phyloP scores from a whole-genome alignment of 2,329 filamentous ascomycete genomes.

The Periconia sp. region DNA sequence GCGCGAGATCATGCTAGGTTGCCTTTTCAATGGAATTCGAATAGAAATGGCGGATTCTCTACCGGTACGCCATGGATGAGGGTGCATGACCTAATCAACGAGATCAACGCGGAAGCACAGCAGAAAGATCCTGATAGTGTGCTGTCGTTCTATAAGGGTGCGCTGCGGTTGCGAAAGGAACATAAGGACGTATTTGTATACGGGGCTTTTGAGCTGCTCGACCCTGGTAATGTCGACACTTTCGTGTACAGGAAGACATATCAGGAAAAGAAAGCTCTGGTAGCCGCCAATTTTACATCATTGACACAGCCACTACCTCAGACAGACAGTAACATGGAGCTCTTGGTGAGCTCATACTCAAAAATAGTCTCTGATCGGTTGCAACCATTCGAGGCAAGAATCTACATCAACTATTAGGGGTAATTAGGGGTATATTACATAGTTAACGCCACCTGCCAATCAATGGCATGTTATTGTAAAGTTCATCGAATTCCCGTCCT shows the following conservation, averaged over 20 bases:
- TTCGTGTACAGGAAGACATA: constrained; percentile 53
- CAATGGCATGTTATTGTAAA: constrained; percentile 65
- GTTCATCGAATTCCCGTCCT: constrained; percentile 74
- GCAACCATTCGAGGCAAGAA: constrained; percentile 40
- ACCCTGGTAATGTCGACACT: constrained; percentile 53
- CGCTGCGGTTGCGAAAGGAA: constrained; percentile 63
- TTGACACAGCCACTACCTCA: constrained; percentile 13
- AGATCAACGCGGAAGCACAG: constrained; percentile 62
- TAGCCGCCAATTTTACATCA: constrained; percentile 44
- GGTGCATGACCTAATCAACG: constrained; percentile 62
- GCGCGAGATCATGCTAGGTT: constrained; percentile 70
- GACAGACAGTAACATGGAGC: constrained; percentile 16
- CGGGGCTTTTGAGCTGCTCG: constrained; percentile 62
- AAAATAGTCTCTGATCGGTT: constrained; percentile 22
- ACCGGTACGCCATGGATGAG: constrained; percentile 68
- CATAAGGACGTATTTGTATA: constrained; percentile 67
- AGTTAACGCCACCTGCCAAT: constrained; percentile 54
- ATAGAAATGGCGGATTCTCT: constrained; percentile 66
- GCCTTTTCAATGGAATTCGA: constrained; percentile 71
- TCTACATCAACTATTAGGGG: constrained; percentile 36
- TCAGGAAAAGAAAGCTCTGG: constrained; percentile 33
- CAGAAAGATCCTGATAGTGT: constrained; percentile 52
- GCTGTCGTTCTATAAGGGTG: constrained; percentile 62
- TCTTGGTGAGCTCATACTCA: constrained; percentile 51
- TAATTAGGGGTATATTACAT: constrained; percentile 16